phyloP scores from a whole-genome alignment of 768 basidiomycete genomes.

The Ramaria sp. region DNA sequence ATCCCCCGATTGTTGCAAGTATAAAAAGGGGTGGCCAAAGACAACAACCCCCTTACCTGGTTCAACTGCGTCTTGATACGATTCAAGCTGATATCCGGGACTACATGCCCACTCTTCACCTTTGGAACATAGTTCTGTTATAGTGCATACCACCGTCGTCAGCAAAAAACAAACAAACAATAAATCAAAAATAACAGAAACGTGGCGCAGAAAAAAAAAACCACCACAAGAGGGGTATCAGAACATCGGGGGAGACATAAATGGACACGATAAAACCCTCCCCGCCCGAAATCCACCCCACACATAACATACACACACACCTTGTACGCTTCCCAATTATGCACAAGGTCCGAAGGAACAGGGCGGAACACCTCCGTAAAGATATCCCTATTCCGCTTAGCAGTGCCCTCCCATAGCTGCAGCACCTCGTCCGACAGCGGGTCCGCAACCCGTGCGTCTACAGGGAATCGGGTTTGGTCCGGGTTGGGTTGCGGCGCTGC shows the following conservation, averaged over 20 bases:
- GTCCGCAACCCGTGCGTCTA: constrained; percentile 67
- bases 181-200: no score
- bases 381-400: constrained; percentile 69
- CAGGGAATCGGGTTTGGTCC: constrained; percentile 46
- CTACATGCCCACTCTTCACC: constrained; percentile 73
- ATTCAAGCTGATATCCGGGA: constrained; percentile 48
- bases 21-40: no score
- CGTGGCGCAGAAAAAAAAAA: no score
- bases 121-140: constrained; percentile 67
- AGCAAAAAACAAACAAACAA: no score
- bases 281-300: not conserved
- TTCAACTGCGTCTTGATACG: constrained; percentile 69
- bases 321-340: constrained; percentile 69
- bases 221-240: no score
- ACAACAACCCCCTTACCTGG: constrained; percentile 25
- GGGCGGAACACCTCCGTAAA: constrained; percentile 82
- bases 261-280: no score
- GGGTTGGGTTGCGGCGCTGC: constrained; percentile 63
- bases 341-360: constrained; percentile 76
- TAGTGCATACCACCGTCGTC: no score
- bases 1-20: no score
- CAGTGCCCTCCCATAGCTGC: constrained; percentile 56
- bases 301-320: constrained; percentile 23
- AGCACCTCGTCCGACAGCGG: constrained; percentile 55
- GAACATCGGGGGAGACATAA: no score